phyloP scores from a whole-genome alignment of 305 asterid species.

The Fraxinus floribunda region DNA sequence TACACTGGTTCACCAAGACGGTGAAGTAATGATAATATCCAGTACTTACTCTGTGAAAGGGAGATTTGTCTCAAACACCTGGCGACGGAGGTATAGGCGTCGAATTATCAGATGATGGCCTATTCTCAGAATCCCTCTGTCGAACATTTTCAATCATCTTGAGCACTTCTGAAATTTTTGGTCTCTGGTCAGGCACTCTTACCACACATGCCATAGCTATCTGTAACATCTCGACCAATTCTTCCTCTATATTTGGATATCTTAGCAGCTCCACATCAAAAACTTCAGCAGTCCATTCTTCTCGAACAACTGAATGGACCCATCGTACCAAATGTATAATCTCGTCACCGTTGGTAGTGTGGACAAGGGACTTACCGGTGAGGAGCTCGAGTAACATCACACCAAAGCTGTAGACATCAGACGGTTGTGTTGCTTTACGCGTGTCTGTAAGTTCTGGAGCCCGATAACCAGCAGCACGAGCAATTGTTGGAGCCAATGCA shows the following conservation, averaged over 20 bases:
- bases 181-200: constrained; percentile 70
- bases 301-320: constrained; percentile 89
- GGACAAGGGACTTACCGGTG: constrained; percentile 74
- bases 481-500: constrained; percentile 65
- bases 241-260: constrained; percentile 78
- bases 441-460: constrained; percentile 87
- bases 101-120: constrained; percentile 32
- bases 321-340: constrained; percentile 67
- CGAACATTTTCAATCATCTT: constrained; percentile 61
- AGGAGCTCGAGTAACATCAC: constrained; percentile 78
- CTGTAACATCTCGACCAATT: constrained; percentile 75
- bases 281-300: constrained; percentile 95
- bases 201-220: constrained; percentile 83
- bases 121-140: constrained; percentile 22
- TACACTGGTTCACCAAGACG: constrained; percentile 42
- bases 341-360: constrained; percentile 73
- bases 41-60: neutral
- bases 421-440: constrained; percentile 64
- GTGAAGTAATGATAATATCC: constrained; percentile 35
- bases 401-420: constrained; percentile 86
- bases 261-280: constrained; percentile 72
- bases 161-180: constrained; percentile 62
- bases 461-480: constrained; percentile 85
- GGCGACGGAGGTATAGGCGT: constrained; percentile 30
- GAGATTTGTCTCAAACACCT: constrained; percentile 27